These are phyloP conservation scores for Penicillium lagena DNA, from an alignment of 495 filamentous ascomycete genomes.

Conservation along the genomic window DNA sequence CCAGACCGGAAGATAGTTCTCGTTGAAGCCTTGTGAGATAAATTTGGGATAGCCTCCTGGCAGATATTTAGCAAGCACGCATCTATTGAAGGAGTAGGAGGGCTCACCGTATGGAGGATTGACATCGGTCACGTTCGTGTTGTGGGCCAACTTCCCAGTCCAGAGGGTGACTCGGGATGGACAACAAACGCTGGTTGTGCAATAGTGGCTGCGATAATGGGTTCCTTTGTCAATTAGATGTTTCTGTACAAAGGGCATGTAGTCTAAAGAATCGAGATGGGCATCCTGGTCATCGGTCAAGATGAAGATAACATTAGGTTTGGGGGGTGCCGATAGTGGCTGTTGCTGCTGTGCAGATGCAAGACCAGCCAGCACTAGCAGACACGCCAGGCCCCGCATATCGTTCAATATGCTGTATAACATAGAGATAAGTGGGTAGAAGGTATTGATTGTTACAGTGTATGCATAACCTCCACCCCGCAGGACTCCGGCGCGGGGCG, in stretches of 20 bases:
- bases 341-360: too few species aligned
- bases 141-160: conserved; percentile 55
- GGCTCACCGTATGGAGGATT: conserved; percentile 48
- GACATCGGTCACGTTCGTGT: conserved; percentile 59
- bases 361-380: too few species aligned
- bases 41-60: conserved; percentile 59
- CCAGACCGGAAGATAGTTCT: conserved; percentile 55
- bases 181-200: conserved; percentile 50
- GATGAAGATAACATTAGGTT: conserved; percentile 52
- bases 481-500: too few species aligned
- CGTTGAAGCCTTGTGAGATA: conserved; percentile 48
- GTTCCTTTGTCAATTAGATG: conserved; percentile 40
- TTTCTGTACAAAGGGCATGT: conserved; percentile 40
- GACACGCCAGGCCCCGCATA: too few species aligned
- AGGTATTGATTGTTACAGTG: too few species aligned
- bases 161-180: conserved; percentile 44
- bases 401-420: too few species aligned
- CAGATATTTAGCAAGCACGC: neutral
- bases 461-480: too few species aligned
- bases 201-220: conserved; percentile 39
- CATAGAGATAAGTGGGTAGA: too few species aligned
- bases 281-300: conserved; percentile 56
- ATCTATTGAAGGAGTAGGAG: neutral
- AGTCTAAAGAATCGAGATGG: conserved; percentile 48
- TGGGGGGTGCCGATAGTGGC: too few species aligned